Base-by-base conservation (phyloP, 371 early-diverging fungal species). In the Mucor plumbeus region DNA sequence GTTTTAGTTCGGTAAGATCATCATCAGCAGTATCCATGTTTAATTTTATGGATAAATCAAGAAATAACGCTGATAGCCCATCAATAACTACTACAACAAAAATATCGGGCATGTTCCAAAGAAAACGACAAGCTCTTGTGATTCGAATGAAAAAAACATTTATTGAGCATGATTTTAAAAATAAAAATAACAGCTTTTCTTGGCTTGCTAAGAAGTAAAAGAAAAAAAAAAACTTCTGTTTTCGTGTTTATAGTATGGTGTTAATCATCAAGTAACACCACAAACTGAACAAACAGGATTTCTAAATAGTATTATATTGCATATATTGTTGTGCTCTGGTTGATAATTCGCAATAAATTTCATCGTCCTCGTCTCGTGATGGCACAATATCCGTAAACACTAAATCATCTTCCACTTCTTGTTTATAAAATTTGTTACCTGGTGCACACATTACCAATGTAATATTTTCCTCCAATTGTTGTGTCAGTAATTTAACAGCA, bases 1-100 rank as follows among this genome's bases (percentile, higher is more conserved):
- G 69, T 31, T 69, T 69, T 54, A 41, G 44, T 34, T 69, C 69
- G 15, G 53, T 69, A 17, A 15, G 69, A 54, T 61, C 8, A 21
- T 31, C 43, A 2, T 60, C 60, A 13, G 44, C 59, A 6, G 3
- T 26, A 7, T 59, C 59, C 38, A 59, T 59, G 59, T 59, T 59
- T 41, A 26, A 59, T 31, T 21, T 59, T 10, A 35, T 38, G 17
- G 44, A 44, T 44, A 44, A 44, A 17, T 17, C 44, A 44, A 44
- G 44, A 13, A 21, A 8, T 21, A 50, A 26, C 8, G 50, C 7
- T 4, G 11, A 50, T 10, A 13, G 50, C 0, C 0, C 50, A 50
- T 1, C 8, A 14, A 13, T 14, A 63, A 19, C 54, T 43, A 41
- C 8, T 4, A 57, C 35, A 57, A 31, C 6, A 17, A 34, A 40